A percentile compares a stretch with the other conserved stretches of the same genome.
Evolutionary conservation across 2,329 filamentous ascomycete species (phyloP).

Genomic region (Pseudogymnoascus verrucosus): DNA sequence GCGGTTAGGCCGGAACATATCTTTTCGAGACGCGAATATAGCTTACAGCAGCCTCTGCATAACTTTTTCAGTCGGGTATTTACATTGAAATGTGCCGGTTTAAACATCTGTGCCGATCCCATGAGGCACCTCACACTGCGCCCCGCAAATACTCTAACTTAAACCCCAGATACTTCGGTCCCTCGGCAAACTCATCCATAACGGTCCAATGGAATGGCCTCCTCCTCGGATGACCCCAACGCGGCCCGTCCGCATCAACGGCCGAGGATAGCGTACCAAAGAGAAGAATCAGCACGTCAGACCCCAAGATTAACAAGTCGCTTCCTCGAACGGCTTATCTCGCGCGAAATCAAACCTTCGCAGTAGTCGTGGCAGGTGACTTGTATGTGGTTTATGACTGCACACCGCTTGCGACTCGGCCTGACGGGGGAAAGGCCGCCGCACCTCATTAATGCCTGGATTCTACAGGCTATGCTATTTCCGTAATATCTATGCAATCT

Average conservation of each 20-base stretch:
- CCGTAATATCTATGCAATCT: not conserved
- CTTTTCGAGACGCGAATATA: not conserved
- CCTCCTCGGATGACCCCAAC: not conserved
- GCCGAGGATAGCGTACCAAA: not conserved
- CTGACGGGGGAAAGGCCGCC: not conserved
- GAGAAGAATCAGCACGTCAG: not conserved
- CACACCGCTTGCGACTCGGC: not conserved
- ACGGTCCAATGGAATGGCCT: not conserved
- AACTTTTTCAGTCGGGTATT: not conserved
- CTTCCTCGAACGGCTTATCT: not conserved
- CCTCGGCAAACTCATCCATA: not conserved
- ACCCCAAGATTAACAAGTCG: not conserved
- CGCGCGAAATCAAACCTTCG: not conserved
- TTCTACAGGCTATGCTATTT: not conserved
- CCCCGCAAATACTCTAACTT: not conserved
- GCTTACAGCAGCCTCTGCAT: not conserved
- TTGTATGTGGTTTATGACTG: not conserved
- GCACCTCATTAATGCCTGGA: not conserved
- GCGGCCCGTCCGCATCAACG: not conserved
- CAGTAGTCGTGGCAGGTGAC: not conserved
- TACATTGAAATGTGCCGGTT: not conserved
- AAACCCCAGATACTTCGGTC: not conserved
- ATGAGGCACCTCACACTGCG: not conserved
- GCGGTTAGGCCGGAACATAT: too few relatives aligned
- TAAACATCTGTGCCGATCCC: not conserved